Evolutionary conservation across 257 asterid genomes (phyloP).

Genomic region (Solanum bulbocastanum): DNA sequence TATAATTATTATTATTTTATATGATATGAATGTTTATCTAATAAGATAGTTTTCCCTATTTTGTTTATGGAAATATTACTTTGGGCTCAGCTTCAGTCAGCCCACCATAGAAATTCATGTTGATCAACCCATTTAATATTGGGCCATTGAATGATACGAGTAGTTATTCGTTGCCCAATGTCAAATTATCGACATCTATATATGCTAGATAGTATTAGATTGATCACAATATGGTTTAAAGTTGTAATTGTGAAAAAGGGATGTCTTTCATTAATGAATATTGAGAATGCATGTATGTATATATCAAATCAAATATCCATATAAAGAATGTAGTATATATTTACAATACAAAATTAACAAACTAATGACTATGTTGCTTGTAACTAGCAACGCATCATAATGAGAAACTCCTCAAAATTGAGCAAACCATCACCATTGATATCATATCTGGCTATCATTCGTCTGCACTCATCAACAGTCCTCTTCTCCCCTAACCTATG

Average conservation of each 20-base stretch:
- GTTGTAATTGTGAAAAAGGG: too few relatives aligned
- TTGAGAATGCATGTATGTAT: background rate
- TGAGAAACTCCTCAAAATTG: slow-evolving; percentile 47
- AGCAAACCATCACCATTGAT: slow-evolving; percentile 59
- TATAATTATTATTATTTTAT: too few relatives aligned
- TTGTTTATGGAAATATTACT: background rate
- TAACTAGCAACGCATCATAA: slow-evolving; percentile 40
- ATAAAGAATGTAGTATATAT: background rate
- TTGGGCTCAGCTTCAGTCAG: background rate
- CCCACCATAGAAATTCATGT: background rate
- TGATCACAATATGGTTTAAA: background rate
- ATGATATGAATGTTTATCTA: too few relatives aligned
- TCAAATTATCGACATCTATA: too few relatives aligned
- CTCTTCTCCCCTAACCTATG: slow-evolving; percentile 39
- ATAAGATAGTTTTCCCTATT: background rate
- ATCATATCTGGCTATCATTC: slow-evolving; percentile 50
- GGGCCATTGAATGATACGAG: background rate
- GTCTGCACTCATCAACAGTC: slow-evolving; percentile 32
- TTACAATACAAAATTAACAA: background rate
- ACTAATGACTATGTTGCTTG: background rate
- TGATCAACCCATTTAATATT: background rate
- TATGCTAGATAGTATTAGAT: too few relatives aligned
- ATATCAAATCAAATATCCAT: background rate
- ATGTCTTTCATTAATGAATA: too few relatives aligned
- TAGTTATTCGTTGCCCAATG: too few relatives aligned